A percentile compares a stretch with the other conserved stretches of the same genome.
phyloP scores from a whole-genome alignment of 2,329 filamentous ascomycete species.

The Annulohypoxylon truncatum region DNA sequence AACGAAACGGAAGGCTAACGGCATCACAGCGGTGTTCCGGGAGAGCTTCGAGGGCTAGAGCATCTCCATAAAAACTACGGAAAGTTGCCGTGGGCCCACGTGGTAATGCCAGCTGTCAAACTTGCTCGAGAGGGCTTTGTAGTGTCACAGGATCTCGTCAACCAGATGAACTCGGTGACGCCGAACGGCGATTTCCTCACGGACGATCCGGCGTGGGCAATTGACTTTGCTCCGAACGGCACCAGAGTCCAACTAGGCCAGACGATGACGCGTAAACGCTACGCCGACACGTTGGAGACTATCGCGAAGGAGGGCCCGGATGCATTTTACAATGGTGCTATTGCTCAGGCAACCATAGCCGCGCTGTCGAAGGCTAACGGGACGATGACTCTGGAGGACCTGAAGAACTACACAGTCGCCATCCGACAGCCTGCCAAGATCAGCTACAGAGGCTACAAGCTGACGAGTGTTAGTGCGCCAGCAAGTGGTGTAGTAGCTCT shows the following conservation, averaged over 20 bases:
- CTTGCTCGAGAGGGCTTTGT: slow-evolving; percentile 79
- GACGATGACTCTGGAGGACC: slow-evolving; percentile 84
- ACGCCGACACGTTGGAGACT: slow-evolving; percentile 66
- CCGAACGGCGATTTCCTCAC: slow-evolving; percentile 71
- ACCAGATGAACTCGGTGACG: slow-evolving; percentile 69
- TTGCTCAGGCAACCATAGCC: slow-evolving; percentile 59
- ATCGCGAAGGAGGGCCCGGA: slow-evolving; percentile 57
- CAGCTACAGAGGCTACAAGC: slow-evolving; percentile 75
- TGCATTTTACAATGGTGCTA: slow-evolving; percentile 58
- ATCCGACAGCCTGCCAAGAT: slow-evolving; percentile 71
- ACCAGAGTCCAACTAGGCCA: slow-evolving; percentile 49
- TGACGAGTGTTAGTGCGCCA: slow-evolving; percentile 76
- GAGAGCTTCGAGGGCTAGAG: slow-evolving; percentile 78
- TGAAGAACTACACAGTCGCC: slow-evolving; percentile 77
- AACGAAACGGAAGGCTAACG: slow-evolving; percentile 19
- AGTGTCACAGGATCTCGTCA: slow-evolving; percentile 73
- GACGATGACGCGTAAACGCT: slow-evolving; percentile 59
- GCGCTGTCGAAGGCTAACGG: slow-evolving; percentile 73
- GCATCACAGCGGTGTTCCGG: slow-evolving; percentile 69
- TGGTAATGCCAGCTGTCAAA: slow-evolving; percentile 77
- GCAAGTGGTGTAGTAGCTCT: slow-evolving; percentile 79
- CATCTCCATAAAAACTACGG: slow-evolving; percentile 78
- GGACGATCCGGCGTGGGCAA: slow-evolving; percentile 78
- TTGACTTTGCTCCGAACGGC: slow-evolving; percentile 76
- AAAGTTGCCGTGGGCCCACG: slow-evolving; percentile 70